These are phyloP conservation scores for Trichoderma semiorbis DNA, from an alignment of 2,329 filamentous ascomycete species.

Conservation along the genomic window DNA sequence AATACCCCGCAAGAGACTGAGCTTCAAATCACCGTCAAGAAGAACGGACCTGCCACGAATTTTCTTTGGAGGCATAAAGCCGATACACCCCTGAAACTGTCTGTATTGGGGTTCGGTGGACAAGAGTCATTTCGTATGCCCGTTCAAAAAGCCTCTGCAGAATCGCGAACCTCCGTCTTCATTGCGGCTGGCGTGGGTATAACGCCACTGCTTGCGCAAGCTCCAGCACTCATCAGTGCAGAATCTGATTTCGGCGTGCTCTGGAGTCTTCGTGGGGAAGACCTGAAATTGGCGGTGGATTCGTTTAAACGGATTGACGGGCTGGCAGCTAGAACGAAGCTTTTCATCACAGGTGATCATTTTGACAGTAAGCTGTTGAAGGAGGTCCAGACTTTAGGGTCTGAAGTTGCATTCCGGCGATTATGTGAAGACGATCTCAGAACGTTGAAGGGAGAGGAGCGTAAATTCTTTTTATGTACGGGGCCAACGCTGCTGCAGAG, in stretches of 20 bases:
- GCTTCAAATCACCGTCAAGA: constrained; percentile 71
- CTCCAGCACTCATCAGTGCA: constrained; percentile 42
- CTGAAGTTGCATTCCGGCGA: constrained; percentile 35
- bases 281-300: constrained; percentile 61
- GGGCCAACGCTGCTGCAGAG: constrained; percentile 40
- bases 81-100: constrained; percentile 55
- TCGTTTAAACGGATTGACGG: constrained; percentile 50
- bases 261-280: constrained; percentile 63
- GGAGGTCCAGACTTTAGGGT: constrained; percentile 34
- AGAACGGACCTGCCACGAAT: constrained; percentile 64
- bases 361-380: constrained; percentile 29
- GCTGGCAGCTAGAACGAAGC: constrained; percentile 48
- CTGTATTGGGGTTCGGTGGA: constrained; percentile 71
- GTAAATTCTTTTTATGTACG: constrained; percentile 51
- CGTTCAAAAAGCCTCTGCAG: neutral
- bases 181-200: constrained; percentile 79
- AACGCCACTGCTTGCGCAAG: constrained; percentile 72
- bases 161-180: constrained; percentile 47
- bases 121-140: constrained; percentile 42
- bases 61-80: constrained; percentile 60
- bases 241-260: constrained; percentile 51
- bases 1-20: constrained; percentile 48
- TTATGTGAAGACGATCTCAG: constrained; percentile 43
- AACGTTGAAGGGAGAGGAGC: constrained; percentile 35
- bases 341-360: constrained; percentile 59